These are phyloP conservation scores for Trichoderma asperelloides DNA, from an alignment of 495 filamentous ascomycete genomes.

Conservation along the genomic window DNA sequence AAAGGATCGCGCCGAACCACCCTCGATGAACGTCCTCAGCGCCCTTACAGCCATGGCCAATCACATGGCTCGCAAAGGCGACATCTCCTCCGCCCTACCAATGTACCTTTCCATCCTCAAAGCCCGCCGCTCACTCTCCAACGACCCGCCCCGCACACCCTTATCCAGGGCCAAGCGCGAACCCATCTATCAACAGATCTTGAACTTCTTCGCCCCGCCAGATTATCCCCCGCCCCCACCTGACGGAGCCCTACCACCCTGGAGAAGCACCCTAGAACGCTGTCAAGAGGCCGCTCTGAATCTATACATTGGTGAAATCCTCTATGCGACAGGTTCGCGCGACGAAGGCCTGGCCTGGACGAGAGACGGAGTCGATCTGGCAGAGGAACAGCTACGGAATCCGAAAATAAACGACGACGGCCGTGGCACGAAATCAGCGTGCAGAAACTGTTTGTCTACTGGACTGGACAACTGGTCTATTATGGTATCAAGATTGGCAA, in stretches of 20 bases:
- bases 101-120: slow-evolving; percentile 79
- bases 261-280: slow-evolving; percentile 47
- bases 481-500: slow-evolving; percentile 56
- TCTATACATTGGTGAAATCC: slow-evolving; percentile 87
- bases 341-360: slow-evolving; percentile 76
- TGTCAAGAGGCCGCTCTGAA: slow-evolving; percentile 82
- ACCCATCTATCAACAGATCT: slow-evolving; percentile 21
- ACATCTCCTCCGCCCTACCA: slow-evolving; percentile 61
- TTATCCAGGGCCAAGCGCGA: slow-evolving; percentile 12
- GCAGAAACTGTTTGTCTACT: slow-evolving; percentile 61
- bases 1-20: slow-evolving; percentile 36
- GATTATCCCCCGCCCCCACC: slow-evolving; percentile 56
- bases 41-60: slow-evolving; percentile 70
- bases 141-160: slow-evolving; percentile 10
- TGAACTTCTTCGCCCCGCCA: slow-evolving; percentile 38
- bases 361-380: slow-evolving; percentile 64
- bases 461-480: slow-evolving; percentile 65
- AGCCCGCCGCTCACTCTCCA: slow-evolving; percentile 46
- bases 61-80: slow-evolving; percentile 58
- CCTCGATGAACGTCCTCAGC: slow-evolving; percentile 63
- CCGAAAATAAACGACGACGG: slow-evolving; percentile 33
- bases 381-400: slow-evolving; percentile 43
- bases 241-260: slow-evolving; percentile 56
- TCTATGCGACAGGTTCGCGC: slow-evolving; percentile 51
- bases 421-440: slow-evolving; percentile 20